Evolutionary conservation across 345 rosid genomes (phyloP), one percentile per base, ranked within the genome.

Genomic region (Cardamine occulta): DNA sequence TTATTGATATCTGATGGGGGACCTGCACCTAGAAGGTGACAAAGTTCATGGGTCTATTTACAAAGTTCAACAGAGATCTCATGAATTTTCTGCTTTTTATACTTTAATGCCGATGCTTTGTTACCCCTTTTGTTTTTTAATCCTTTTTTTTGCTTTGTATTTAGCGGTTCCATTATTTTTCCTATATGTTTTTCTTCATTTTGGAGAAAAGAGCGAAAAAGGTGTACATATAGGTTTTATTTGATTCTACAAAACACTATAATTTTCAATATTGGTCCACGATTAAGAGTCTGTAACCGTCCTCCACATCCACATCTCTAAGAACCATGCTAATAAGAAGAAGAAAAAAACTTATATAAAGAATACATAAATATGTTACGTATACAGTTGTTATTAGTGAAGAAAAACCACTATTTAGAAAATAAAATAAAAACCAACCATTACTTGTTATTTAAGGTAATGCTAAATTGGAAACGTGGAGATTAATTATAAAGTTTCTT

Each of bases 1-100:
- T 54, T 34, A 72, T 49, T n/a, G 66, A 49, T 32, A 31, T 65
- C 2, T 23, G 17, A 47, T 23, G 49, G 42, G 63, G 67, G 59
- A n/a, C 60, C 53, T 75, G 68, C 62, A 76, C 63, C 49, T 42
- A 42, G 80, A 54, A 76, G 48, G 42, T 68, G 75, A 69, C 70
- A 69, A 76, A 69, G 75, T 61, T 68, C 55, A 49, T 68, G 79
- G 44, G 24, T 52, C 69, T 51, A 62, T 28, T 44, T 44, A 44
- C 49, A 44, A 44, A 15, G 68, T 69, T 70, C 75, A 63, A 35
- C 71, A 45, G 80, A 70, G 34, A 70, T 77, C 80, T 70, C 80
- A 70, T 77, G 75, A 76, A n/a, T 44, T 62, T 76, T 11, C 65
- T 44, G 24, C 75, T 62, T 68, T 44, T 44, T 44, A 15, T 69